phyloP scores from a whole-genome alignment of 805 yeast species.

The Ogataea pilisensis region DNA sequence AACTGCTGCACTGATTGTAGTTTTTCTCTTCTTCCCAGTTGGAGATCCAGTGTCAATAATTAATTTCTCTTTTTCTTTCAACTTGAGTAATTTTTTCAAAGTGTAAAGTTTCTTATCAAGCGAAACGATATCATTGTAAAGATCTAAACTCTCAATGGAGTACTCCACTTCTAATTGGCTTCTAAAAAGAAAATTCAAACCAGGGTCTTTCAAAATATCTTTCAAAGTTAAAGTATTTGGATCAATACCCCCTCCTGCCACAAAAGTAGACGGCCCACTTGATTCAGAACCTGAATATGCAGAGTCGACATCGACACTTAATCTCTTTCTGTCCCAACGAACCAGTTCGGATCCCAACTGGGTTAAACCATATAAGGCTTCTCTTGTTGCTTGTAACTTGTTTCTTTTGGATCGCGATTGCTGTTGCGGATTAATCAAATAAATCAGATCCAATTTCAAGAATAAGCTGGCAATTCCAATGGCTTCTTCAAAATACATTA shows the following conservation, averaged over 20 bases:
- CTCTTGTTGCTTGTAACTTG: constrained; percentile 12
- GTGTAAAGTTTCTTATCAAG: constrained; percentile 44
- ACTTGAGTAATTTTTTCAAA: constrained; percentile 37
- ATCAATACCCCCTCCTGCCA: too few species aligned
- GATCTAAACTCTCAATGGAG: constrained; percentile 76
- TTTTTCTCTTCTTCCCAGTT: constrained; percentile 20
- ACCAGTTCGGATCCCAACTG: constrained; percentile 18
- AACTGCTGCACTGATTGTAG: constrained; percentile 36
- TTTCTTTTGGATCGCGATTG: neutral
- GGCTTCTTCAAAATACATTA: constrained; percentile 50
- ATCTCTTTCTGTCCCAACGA: constrained; percentile 22
- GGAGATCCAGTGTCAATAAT: constrained; percentile 11
- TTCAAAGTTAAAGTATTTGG: constrained; percentile 23
- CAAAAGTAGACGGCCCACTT: too few species aligned
- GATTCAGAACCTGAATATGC: neutral
- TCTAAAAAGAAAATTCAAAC: constrained; percentile 62
- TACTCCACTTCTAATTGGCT: constrained; percentile 58
- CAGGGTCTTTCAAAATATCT: constrained; percentile 66
- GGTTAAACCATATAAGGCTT: constrained; percentile 24
- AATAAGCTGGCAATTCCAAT: constrained; percentile 48
- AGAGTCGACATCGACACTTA: neutral
- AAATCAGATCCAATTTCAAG: constrained; percentile 42
- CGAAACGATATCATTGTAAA: constrained; percentile 54
- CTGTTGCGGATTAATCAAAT: constrained; percentile 31
- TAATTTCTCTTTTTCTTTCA: constrained; percentile 25